A percentile compares a stretch with the other conserved stretches of the same genome.
phyloP scores from a whole-genome alignment of 176 grass and related monocot genomes.

The Elymus sibiricus region DNA sequence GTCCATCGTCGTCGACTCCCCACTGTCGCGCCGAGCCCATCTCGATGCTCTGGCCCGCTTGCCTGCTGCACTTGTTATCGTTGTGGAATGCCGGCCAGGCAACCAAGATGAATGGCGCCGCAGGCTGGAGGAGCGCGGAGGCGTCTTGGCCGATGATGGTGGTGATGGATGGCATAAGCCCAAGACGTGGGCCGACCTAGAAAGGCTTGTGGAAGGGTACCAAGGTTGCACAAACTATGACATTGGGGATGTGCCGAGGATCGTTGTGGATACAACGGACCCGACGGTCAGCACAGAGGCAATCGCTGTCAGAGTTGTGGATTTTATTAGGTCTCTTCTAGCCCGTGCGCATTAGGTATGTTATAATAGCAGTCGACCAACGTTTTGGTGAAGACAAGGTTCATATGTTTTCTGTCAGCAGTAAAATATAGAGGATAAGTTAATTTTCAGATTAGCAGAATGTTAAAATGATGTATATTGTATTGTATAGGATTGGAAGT shows the following conservation, averaged over 20 bases:
- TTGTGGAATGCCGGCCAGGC: constrained; percentile 64
- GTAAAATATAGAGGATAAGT: background rate
- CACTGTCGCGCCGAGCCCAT: constrained; percentile 52
- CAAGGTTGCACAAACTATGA: constrained; percentile 66
- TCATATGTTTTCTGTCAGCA: background rate
- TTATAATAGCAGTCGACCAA: background rate
- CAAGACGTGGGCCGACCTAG: constrained; percentile 56
- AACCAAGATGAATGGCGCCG: constrained; percentile 55
- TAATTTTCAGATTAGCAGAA: background rate
- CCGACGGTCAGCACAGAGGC: background rate
- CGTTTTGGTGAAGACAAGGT: background rate
- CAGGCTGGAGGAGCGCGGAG: constrained; percentile 57
- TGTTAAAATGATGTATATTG: background rate
- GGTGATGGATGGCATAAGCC: constrained; percentile 73
- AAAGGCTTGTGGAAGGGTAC: constrained; percentile 58
- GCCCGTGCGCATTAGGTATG: background rate
- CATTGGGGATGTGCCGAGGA: constrained; percentile 47
- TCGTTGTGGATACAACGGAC: constrained; percentile 68
- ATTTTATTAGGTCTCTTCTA: constrained; percentile 43
- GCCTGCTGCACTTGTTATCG: constrained; percentile 21
- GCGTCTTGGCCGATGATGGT: background rate
- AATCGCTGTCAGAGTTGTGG: constrained; percentile 37
- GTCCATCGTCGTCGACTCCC: constrained; percentile 69
- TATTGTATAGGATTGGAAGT: background rate
- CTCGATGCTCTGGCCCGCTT: constrained; percentile 46